A percentile compares a stretch with the other conserved stretches of the same genome.
These are phyloP conservation scores for Pleurotus platypus DNA, from an alignment of 768 basidiomycete species.

Conservation along the genomic window DNA sequence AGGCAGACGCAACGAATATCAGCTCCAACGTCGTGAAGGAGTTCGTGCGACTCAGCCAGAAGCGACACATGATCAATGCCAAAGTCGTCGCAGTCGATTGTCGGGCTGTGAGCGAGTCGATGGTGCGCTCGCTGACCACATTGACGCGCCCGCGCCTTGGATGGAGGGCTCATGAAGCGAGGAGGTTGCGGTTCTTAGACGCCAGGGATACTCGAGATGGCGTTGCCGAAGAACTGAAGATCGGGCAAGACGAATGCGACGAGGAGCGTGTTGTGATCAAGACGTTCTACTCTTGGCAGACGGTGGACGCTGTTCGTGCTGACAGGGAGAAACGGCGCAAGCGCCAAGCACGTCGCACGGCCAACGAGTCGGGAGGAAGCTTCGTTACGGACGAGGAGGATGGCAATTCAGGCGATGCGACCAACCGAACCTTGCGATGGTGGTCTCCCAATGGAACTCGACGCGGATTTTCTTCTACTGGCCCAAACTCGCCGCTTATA, in stretches of 20 bases:
- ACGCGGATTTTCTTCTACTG: conserved; percentile 30
- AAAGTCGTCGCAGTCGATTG: conserved; percentile 74
- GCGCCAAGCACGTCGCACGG: conserved; percentile 37
- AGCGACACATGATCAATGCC: conserved; percentile 47
- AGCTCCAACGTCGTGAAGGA: conserved; percentile 56
- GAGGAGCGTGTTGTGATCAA: conserved; percentile 69
- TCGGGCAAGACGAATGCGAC: conserved; percentile 83
- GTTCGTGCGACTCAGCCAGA: conserved; percentile 56
- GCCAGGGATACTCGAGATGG: conserved; percentile 65
- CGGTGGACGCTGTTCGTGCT: conserved; percentile 70
- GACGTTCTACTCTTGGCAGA: conserved; percentile 86
- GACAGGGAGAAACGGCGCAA: conserved; percentile 67
- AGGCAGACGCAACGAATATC: conserved; percentile 79
- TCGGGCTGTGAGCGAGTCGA: conserved; percentile 57
- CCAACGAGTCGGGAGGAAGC: conserved; percentile 33
- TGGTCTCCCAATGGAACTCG: conserved; percentile 49
- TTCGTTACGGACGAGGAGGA: conserved; percentile 22
- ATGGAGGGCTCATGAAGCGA: conserved; percentile 72
- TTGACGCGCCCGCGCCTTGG: conserved; percentile 67
- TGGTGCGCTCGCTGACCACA: conserved; percentile 56
- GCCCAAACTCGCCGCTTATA: conserved; percentile 46
- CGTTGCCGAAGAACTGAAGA: conserved; percentile 55
- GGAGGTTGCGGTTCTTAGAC: conserved; percentile 69
- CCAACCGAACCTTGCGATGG: conserved; percentile 35
- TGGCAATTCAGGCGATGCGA: conserved; percentile 27